A percentile compares a stretch with the other conserved stretches of the same genome.
Evolutionary conservation across 352 stramenopile genomes (phyloP).

Genomic region (Elongisporangium anandrum): DNA sequence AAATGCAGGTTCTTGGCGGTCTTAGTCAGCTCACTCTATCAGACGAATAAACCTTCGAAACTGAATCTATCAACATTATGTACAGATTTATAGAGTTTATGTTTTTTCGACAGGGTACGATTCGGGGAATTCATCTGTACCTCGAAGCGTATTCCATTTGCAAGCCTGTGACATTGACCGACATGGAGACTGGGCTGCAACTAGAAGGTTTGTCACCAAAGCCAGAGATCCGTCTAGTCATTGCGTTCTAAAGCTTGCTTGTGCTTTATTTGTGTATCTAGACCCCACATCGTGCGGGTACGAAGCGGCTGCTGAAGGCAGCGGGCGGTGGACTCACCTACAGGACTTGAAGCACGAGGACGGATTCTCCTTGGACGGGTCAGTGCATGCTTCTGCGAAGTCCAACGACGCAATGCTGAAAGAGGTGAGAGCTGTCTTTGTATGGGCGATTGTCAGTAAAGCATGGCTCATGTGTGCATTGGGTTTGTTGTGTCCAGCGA

Average conservation of each 20-base stretch:
- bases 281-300: neutral
- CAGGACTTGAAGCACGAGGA: conserved; percentile 14
- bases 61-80: no score
- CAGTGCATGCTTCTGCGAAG: neutral
- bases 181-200: conserved; percentile 51
- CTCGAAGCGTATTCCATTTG: conserved; percentile 58
- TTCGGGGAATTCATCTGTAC: no score
- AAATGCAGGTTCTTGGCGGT: no score
- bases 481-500: conserved; percentile 22
- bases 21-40: no score
- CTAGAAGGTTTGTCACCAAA: conserved; percentile 36
- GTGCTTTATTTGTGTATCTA: no score
- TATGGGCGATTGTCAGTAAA: neutral
- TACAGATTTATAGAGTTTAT: no score
- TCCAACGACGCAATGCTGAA: neutral
- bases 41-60: no score
- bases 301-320: neutral
- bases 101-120: no score
- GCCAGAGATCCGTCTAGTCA: neutral
- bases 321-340: neutral
- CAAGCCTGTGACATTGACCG: conserved; percentile 46
- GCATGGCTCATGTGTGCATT: neutral
- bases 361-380: conserved; percentile 15
- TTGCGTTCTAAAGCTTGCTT: neutral
- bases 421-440: neutral